Percentiles rank a stretch among this genome's conserved stretches.
Evolutionary conservation across 495 filamentous ascomycete genomes (phyloP).

Genomic region (Penicillium odoratum): DNA sequence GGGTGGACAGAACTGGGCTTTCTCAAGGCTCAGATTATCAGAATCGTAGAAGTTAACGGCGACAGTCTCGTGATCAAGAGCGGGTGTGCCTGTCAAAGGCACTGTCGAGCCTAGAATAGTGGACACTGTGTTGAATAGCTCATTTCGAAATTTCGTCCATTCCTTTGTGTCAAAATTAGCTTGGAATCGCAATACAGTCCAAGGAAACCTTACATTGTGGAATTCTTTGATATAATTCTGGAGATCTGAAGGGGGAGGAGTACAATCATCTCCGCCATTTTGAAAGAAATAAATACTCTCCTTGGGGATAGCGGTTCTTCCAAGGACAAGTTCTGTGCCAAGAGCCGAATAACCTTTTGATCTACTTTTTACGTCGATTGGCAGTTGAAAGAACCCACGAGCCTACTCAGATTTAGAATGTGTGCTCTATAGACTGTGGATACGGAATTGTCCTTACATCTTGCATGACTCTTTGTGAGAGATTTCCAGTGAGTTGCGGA

Average conservation of each 20-base stretch:
- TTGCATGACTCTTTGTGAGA: slow-evolving; percentile 2
- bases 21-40: not conserved
- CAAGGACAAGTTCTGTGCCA: slow-evolving; percentile 15
- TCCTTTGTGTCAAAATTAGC: slow-evolving; percentile 8
- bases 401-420: slow-evolving; percentile 5
- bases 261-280: not conserved
- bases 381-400: slow-evolving; percentile 11
- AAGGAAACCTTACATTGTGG: not conserved
- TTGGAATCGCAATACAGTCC: not conserved
- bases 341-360: slow-evolving; percentile 11
- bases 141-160: slow-evolving; percentile 12
- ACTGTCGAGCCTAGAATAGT: slow-evolving; percentile 5
- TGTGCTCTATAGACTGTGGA: not conserved
- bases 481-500: slow-evolving; percentile 6
- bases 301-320: slow-evolving; percentile 8
- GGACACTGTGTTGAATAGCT: slow-evolving; percentile 4
- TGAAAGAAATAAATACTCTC: slow-evolving; percentile 10
- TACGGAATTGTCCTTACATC: slow-evolving; percentile 2
- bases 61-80: slow-evolving; percentile 14
- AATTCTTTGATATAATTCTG: not conserved
- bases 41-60: slow-evolving; percentile 14
- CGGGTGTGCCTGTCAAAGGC: slow-evolving; percentile 11
- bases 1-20: slow-evolving; percentile 10
- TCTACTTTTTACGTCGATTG: slow-evolving; percentile 4
- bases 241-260: not conserved